Percentiles rank a stretch among this genome's conserved stretches.
phyloP scores from a whole-genome alignment of 371 early-diverging fungal species.

The Zychaea mexicana region DNA sequence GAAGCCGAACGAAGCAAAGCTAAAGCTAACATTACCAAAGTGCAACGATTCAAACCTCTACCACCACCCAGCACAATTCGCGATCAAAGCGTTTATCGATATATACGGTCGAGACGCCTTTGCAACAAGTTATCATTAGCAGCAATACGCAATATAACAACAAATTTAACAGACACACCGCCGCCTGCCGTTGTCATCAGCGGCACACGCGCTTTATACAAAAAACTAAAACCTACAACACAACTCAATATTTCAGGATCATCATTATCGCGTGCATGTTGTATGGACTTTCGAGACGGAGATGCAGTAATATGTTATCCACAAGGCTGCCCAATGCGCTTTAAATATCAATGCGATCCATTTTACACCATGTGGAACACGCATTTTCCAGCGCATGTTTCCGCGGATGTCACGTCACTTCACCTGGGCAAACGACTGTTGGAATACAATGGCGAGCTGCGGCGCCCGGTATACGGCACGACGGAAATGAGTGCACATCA shows the following conservation, averaged over 20 bases:
- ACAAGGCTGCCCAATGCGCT: slow-evolving; percentile 14
- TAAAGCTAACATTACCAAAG: not conserved
- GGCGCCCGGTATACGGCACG: slow-evolving; percentile 4
- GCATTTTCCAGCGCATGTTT: not conserved
- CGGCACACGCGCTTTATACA: slow-evolving; percentile 3
- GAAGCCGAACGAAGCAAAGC: slow-evolving; percentile 2
- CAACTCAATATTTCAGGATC: not conserved
- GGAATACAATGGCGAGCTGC: not conserved
- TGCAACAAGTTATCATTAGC: not conserved
- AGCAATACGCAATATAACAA: not conserved
- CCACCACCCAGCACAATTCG: not conserved
- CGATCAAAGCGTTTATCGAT: not conserved
- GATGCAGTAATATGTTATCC: slow-evolving; percentile 12
- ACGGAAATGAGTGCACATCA: not conserved
- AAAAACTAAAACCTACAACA: not conserved
- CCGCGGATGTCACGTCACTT: slow-evolving; percentile 4
- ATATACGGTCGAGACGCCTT: not conserved
- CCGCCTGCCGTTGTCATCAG: too few species aligned
- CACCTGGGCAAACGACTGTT: not conserved
- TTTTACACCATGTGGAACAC: slow-evolving; percentile 26
- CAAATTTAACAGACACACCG: too few species aligned
- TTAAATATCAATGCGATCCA: slow-evolving; percentile 34
- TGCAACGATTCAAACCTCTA: not conserved
- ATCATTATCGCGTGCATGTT: not conserved
- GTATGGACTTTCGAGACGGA: slow-evolving; percentile 7